Conservation (phyloP, 257 asterid genomes). For the Solanum bulbocastanum region DNA sequence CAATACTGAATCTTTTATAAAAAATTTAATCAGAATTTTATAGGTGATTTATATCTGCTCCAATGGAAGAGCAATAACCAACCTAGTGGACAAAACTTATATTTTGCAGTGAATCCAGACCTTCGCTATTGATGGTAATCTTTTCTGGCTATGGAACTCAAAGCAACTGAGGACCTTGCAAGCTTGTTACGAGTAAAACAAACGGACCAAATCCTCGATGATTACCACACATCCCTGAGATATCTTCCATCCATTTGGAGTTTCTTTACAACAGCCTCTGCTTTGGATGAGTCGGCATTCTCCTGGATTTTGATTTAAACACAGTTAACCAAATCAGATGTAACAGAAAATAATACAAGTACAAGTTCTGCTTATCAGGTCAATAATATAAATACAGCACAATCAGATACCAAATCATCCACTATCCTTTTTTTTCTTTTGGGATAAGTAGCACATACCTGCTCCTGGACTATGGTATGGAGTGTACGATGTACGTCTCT, state of each 20-base stretch:
- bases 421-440: neutral
- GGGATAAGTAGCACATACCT: conserved; percentile 21
- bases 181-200: neutral
- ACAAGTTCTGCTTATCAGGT: neutral
- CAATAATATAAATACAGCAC: neutral
- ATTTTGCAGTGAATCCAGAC: conserved; percentile 1
- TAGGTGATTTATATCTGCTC: neutral
- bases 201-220: neutral
- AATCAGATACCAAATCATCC: neutral
- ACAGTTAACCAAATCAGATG: neutral
- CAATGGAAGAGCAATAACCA: neutral
- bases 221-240: conserved; percentile 74
- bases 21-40: neutral
- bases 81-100: conserved; percentile 11
- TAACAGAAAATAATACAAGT: neutral
- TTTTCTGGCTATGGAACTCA: conserved; percentile 3
- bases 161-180: neutral
- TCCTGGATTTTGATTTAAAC: conserved; percentile 24
- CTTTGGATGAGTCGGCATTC: conserved; percentile 42
- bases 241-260: conserved; percentile 72
- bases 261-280: conserved; percentile 62
- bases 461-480: conserved; percentile 58
- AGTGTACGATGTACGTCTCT: conserved; percentile 67
- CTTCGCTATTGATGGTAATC: neutral
- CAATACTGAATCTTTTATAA: neutral